Evolutionary conservation across 768 basidiomycete species (phyloP).

Genomic region (Boletus sp.): DNA sequence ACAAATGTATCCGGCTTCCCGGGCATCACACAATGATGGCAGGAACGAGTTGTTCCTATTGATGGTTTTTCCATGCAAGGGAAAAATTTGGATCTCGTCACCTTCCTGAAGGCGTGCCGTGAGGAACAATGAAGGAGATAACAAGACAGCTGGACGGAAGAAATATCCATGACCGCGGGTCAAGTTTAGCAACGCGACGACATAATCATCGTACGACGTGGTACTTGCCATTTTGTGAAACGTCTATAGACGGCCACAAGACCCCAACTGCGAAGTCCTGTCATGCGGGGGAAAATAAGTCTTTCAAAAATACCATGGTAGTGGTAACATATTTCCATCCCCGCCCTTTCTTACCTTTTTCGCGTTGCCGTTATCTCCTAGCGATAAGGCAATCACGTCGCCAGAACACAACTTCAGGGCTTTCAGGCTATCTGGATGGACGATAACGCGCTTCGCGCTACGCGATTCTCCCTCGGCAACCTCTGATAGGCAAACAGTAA

Average conservation of each 20-base stretch:
- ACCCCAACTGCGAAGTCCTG: constrained; percentile 68
- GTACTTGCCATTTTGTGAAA: constrained; percentile 56
- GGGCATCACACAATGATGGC: constrained; percentile 48
- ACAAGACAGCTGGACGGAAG: constrained; percentile 45
- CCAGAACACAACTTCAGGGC: constrained; percentile 62
- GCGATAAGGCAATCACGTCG: constrained; percentile 60
- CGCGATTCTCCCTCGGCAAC: constrained; percentile 42
- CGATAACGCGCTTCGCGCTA: constrained; percentile 58
- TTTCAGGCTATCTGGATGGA: constrained; percentile 64
- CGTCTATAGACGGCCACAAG: constrained; percentile 72
- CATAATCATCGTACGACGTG: not conserved
- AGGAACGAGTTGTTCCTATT: constrained; percentile 42
- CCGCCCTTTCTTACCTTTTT: constrained; percentile 36
- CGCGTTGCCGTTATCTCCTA: constrained; percentile 31
- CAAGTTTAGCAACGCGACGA: constrained; percentile 13
- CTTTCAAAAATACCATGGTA: constrained; percentile 9
- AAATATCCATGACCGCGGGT: constrained; percentile 6
- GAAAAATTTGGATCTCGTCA: constrained; percentile 45
- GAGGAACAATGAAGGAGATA: constrained; percentile 57
- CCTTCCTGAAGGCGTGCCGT: constrained; percentile 59
- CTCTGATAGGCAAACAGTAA: constrained; percentile 40
- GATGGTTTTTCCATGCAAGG: constrained; percentile 41
- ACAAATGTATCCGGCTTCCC: constrained; percentile 52
- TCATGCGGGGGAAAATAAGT: constrained; percentile 17
- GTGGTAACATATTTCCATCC: constrained; percentile 7